Base-by-base conservation (phyloP, 768 basidiomycete genomes). In the Suillus hirtellus region DNA sequence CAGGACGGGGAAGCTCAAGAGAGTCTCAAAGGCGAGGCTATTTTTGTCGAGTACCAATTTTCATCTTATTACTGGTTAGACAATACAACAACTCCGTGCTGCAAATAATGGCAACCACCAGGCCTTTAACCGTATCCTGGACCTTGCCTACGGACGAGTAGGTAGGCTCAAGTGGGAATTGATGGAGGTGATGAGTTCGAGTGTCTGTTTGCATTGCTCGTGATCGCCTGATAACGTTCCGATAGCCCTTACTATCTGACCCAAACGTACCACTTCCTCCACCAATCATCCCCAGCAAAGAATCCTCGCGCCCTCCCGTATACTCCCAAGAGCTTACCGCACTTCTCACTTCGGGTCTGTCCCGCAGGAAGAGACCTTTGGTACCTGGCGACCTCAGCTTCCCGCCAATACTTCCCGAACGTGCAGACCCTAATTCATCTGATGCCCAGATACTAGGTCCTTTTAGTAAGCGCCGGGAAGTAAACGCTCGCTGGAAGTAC, bases 101-200 rank as follows among this genome's bases (percentile, higher is more conserved):
- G 89, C 89, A 11, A 89, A 86, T 68, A 65, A 68, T 4, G 84
- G 87, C 4, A 70, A 81, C 43, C 66, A 68, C 54, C 71, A 77
- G 61, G 83, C 86, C 38, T 88, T 90, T 67, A 76, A 78, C 35
- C 80, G 82, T 66, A 69, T 92, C 35, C 77, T 94, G 19, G 83
- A 88, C 66, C 68, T 87, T 35, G 92, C 92, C 34, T 94, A 92
- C 73, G 92, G 91, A 37, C 81, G 92, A 63, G 85, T 84, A 67
- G 92, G 92, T 27, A 88, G 83, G 69, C 73, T 94, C 17, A 85
- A 80, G 68, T 82, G 84, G 76, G 89, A 92, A 68, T 73, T 93
- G 49, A 76, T 92, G 73, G 73, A 87, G 78, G 92, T 91, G 67
- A 65, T 52, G 47, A 43, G 46, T 31, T 24, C 62, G 59, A n/a